Conservation (phyloP, 768 basidiomycete genomes). For the Lactarius pseudohatsudake region DNA sequence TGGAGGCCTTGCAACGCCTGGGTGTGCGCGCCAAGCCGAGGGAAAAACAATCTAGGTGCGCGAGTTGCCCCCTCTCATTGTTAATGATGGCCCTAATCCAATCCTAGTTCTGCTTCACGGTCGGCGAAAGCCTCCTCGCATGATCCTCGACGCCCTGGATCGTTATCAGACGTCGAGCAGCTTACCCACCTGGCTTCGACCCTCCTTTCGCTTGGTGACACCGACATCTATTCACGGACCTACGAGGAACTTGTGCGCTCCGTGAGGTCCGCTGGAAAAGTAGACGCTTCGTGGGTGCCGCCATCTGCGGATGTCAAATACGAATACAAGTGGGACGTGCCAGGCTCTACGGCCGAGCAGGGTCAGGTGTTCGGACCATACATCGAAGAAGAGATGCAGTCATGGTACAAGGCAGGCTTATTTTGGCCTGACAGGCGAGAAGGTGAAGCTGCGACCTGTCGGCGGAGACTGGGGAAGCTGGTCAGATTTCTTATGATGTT, state of each 20-base stretch:
- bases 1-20: constrained; percentile 85
- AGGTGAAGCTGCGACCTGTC: constrained; percentile 66
- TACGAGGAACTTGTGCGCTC: constrained; percentile 82
- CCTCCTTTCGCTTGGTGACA: constrained; percentile 82
- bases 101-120: constrained; percentile 24
- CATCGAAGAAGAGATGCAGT: constrained; percentile 71
- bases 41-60: constrained; percentile 30
- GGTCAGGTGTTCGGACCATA: constrained; percentile 77
- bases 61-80: neutral
- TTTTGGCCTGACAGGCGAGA: constrained; percentile 76
- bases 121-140: constrained; percentile 5
- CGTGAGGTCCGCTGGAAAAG: constrained; percentile 69
- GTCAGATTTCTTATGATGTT: constrained; percentile 49
- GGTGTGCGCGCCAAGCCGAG: constrained; percentile 64
- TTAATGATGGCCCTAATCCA: neutral
- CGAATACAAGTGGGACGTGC: constrained; percentile 78
- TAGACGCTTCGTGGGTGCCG: constrained; percentile 69
- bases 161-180: constrained; percentile 62
- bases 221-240: constrained; percentile 82
- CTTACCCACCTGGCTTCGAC: constrained; percentile 87
- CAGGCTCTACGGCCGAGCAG: constrained; percentile 44
- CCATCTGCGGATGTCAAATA: constrained; percentile 74
- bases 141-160: constrained; percentile 26
- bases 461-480: constrained; percentile 76
- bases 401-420: constrained; percentile 79